These are phyloP conservation scores for Nannizziopsis barbatae DNA, from an alignment of 2,329 filamentous ascomycete species.

Conservation along the genomic window DNA sequence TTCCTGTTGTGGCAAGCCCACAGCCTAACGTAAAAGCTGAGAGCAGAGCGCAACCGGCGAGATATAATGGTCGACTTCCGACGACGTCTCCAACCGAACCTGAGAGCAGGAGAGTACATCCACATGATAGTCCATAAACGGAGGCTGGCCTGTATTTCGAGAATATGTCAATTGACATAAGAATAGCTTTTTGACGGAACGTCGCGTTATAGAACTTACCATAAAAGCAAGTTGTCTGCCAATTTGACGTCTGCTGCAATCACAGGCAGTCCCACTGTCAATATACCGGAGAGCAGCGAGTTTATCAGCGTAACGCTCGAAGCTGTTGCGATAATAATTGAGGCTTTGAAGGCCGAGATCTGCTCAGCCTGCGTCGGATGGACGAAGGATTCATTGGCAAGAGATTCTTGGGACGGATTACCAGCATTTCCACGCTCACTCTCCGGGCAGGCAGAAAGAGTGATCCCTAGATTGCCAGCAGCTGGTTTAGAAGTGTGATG, in stretches of 20 bases:
- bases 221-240: slow-evolving; percentile 18
- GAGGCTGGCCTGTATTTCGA: slow-evolving; percentile 21
- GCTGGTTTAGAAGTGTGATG: background rate
- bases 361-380: background rate
- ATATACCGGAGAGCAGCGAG: slow-evolving; percentile 17
- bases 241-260: slow-evolving; percentile 19
- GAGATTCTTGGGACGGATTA: background rate
- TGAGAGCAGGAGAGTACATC: slow-evolving; percentile 38
- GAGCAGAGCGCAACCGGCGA: slow-evolving; percentile 36
- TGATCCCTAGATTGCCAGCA: background rate
- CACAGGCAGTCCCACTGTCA: slow-evolving; percentile 19
- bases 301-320: slow-evolving; percentile 17
- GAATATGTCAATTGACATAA: background rate
- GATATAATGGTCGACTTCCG: slow-evolving; percentile 37
- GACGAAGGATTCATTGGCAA: background rate
- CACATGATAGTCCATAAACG: slow-evolving; percentile 26
- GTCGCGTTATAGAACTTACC: slow-evolving; percentile 12
- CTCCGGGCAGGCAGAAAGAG: background rate
- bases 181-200: background rate
- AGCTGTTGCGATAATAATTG: slow-evolving; percentile 13
- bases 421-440: background rate
- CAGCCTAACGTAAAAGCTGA: slow-evolving; percentile 34
- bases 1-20: slow-evolving; percentile 28
- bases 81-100: slow-evolving; percentile 42
- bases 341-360: slow-evolving; percentile 8